Evolutionary conservation across 2,329 filamentous ascomycete genomes (phyloP).

Genomic region (Akanthomyces muscarius): DNA sequence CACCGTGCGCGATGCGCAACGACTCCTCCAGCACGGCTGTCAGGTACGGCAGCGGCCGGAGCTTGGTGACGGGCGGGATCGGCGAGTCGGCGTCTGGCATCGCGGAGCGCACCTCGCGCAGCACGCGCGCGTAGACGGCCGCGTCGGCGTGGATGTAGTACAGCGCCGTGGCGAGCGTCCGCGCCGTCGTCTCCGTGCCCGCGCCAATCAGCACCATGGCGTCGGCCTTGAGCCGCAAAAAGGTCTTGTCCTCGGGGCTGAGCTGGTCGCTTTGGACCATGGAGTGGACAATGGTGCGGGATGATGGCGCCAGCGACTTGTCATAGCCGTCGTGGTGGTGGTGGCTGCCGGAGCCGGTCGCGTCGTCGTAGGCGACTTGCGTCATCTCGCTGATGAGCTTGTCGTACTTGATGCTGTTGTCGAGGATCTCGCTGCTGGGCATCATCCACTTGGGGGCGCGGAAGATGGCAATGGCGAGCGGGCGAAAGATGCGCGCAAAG

Average conservation of each 20-base stretch:
- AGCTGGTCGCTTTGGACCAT: neutral
- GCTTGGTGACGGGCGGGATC: conserved; percentile 14
- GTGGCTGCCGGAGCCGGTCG: neutral
- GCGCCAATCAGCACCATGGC: conserved; percentile 30
- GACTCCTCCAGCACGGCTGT: conserved; percentile 34
- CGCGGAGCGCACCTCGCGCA: conserved; percentile 28
- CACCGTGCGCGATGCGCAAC: conserved; percentile 38
- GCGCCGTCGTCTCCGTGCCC: conserved; percentile 35
- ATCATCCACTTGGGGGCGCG: neutral
- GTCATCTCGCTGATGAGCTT: neutral
- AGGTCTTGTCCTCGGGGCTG: conserved; percentile 29
- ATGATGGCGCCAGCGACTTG: neutral
- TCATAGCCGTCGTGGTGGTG: neutral
- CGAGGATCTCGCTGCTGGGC: neutral
- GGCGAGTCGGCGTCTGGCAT: neutral
- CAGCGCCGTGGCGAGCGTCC: conserved; percentile 30
- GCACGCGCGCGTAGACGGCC: conserved; percentile 26
- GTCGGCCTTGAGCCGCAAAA: conserved; percentile 31
- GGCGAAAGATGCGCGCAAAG: neutral
- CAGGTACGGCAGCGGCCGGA: conserved; percentile 36
- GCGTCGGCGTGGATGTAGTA: conserved; percentile 35
- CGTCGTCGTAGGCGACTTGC: neutral
- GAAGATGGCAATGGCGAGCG: neutral
- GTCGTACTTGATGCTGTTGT: neutral
- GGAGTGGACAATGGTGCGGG: neutral